Conservation (phyloP, 2,329 filamentous ascomycete genomes). For the Sodiomyces alkalinus region DNA sequence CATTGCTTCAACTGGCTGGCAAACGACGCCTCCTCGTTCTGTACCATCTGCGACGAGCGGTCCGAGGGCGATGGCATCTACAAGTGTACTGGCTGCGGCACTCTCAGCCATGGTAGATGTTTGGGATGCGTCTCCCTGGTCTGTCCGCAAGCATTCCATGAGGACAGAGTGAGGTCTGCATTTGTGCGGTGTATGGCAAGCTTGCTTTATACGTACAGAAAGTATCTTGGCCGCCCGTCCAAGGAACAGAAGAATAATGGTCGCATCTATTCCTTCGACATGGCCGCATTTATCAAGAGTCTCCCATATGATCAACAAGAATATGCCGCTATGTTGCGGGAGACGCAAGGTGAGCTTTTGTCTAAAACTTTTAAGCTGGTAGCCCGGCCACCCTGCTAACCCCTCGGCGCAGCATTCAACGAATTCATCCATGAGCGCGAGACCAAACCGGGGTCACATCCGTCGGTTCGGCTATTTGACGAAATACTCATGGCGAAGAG, state of each 20-base stretch:
- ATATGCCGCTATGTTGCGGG: constrained; percentile 47
- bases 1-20: constrained; percentile 59
- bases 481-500: constrained; percentile 72
- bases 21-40: constrained; percentile 44
- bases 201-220: constrained; percentile 50
- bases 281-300: constrained; percentile 49
- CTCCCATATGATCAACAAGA: constrained; percentile 51
- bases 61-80: constrained; percentile 60
- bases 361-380: background rate
- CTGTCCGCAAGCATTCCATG: constrained; percentile 45
- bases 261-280: constrained; percentile 48
- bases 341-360: constrained; percentile 43
- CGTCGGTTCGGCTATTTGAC: constrained; percentile 63
- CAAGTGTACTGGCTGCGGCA: constrained; percentile 51
- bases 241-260: constrained; percentile 45
- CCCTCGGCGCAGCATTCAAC: constrained; percentile 37
- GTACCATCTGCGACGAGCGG: constrained; percentile 63
- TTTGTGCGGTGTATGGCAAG: constrained; percentile 53
- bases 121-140: constrained; percentile 48
- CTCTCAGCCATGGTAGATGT: constrained; percentile 42
- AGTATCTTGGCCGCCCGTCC: constrained; percentile 42
- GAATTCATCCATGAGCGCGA: constrained; percentile 78
- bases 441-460: constrained; percentile 42
- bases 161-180: constrained; percentile 45
- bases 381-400: constrained; percentile 8